Base-by-base conservation (phyloP, 73 alveolate genomes). In the Diophrys appendiculata region DNA sequence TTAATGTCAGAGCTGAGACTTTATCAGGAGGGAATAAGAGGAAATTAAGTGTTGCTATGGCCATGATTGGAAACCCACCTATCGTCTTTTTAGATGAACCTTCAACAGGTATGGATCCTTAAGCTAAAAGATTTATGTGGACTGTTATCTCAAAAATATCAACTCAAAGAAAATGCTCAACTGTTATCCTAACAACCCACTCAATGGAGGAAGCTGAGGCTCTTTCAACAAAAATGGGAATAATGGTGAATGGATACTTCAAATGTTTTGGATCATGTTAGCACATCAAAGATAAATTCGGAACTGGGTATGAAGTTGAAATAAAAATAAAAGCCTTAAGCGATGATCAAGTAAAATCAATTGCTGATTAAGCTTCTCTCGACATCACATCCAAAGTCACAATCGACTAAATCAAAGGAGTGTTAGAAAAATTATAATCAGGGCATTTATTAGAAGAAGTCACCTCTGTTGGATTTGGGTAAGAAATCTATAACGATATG, bases 181-280 rank as follows among this genome's bases (percentile, higher is more conserved):
- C 98, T 3, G 96, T 95, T 64, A 94, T 95, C 22, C 84, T 95
- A 78, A 95, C 99, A 0, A 95, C 99, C 27, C 99, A 95, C 77
- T 95, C 98, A 0, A 95, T 95, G 99, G 99, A 95, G 78, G 99
- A 95, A 91, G 99, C 99, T 33, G 99, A 95, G 80, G 97, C 99
- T 14, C 84, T 92, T 23, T 91, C 91, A 65, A 90, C 89, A 55
- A 90, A 91, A 77, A 80, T 90, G 60, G 96, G 93, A 23, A 90
- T 90, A 53, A 74, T 65, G 76, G 76, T 67, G 78, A 24, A 27
- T 30, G 86, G 86, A 0, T 35, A 60, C 29, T 77, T 77, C 78
- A 56, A 60, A 28, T 75, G 84, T 31, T 54, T 82, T 55, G 94
- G 94, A 22, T 52, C 89, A 18, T 70, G 74, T 3, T 82, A 88